Evolutionary conservation across 441 rosid genomes (phyloP).

Genomic region (Mallotus repandus): DNA sequence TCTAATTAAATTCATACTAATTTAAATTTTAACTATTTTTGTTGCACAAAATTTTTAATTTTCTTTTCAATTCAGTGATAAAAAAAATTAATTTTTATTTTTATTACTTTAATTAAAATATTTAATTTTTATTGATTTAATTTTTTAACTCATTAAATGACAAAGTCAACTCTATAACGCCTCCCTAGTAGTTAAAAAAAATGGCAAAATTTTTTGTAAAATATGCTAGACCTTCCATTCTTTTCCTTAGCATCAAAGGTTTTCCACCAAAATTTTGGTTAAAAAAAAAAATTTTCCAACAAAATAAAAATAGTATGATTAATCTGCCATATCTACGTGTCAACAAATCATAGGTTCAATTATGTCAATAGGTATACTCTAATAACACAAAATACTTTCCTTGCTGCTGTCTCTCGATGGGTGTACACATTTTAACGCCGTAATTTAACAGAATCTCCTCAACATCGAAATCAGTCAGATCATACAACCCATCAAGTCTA

Average conservation of each 20-base stretch:
- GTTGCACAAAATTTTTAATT: not conserved
- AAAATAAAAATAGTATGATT: too few relatives aligned
- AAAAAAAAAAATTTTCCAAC: not conserved
- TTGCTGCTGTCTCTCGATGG: conserved; percentile 3
- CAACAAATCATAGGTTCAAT: not conserved
- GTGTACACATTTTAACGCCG: conserved; percentile 11
- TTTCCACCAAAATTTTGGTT: too few relatives aligned
- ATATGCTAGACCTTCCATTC: not conserved
- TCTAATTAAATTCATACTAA: too few relatives aligned
- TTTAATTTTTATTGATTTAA: too few relatives aligned
- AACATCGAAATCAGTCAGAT: not conserved
- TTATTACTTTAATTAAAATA: too few relatives aligned
- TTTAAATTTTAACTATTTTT: too few relatives aligned
- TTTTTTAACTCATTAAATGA: too few relatives aligned
- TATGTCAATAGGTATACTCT: not conserved
- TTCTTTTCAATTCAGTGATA: too few relatives aligned
- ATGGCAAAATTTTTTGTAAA: too few relatives aligned
- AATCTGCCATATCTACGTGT: conserved; percentile 18
- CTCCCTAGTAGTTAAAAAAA: too few relatives aligned
- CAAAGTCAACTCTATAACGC: too few relatives aligned
- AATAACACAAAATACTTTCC: not conserved
- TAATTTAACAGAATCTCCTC: not conserved
- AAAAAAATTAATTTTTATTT: too few relatives aligned
- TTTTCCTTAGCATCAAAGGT: not conserved
- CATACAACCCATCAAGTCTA: conserved; percentile 19